Base-by-base conservation (phyloP, 768 basidiomycete genomes). In the Mycena belliarum region DNA sequence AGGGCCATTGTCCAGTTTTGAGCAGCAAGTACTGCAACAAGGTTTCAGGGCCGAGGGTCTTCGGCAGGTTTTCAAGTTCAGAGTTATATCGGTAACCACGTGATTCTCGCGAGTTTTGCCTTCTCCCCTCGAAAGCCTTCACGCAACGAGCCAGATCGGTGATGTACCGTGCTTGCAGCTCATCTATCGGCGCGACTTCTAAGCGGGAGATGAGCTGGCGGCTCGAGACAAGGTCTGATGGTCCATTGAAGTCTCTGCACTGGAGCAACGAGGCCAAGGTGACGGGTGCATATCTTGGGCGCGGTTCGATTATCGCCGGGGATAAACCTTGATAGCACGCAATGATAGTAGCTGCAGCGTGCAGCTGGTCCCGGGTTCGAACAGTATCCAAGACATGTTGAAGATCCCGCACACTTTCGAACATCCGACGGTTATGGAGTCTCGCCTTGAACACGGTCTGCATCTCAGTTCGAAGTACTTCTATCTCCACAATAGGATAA, bases 1-100 rank as follows among this genome's bases (percentile, higher is more conserved):
- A 46, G 9, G 56, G 56, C 56, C 56, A 57, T 40, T 57, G 56
- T 12, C 56, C 49, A 15, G 56, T 37, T 14, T 38, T 10, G 14
- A 37, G 4, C 21, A 57, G n/a, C 16, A 37, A 45, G 6, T 35
- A 37, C 29, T 57, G 35, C 3, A 50, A 15, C 16, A 29, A 15
- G 8, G 43, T 46, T 11, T 7, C 2, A 6, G 56, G 43, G 9
- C 15, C 2, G n/a, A 57, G 56, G 6, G 4, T 15, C 0, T 20
- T 38, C n/a, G 23, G 49, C 1, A 32, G 29, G 12, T 32, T 12
- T 12, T 32, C 7, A 32, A 32, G 29, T 32, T 12, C 12, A 6
- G 29, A 32, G 29, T 32, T 12, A 6, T 32, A 12, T 32, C 12
- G 29, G 29, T 32, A 32, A n/a, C 9, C 12, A 28, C 44, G 4